These are phyloP conservation scores for Aspergillus udagawae DNA, from an alignment of 2,329 filamentous ascomycete species.

Conservation along the genomic window DNA sequence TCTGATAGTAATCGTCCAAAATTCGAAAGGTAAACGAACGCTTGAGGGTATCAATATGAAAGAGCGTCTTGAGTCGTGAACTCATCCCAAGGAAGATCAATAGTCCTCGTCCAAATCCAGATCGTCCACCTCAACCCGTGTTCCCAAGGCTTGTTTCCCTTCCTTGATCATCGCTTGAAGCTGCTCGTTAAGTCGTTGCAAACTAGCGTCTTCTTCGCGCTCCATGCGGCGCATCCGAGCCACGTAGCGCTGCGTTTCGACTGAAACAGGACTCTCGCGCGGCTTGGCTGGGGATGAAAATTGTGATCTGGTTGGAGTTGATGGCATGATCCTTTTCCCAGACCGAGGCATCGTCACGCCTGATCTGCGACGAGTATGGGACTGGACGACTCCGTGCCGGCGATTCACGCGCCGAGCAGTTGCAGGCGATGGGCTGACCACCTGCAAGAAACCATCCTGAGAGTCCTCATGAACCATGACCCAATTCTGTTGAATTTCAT, in stretches of 20 bases:
- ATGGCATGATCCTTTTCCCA: conserved; percentile 18
- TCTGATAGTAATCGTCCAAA: not conserved
- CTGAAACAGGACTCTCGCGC: conserved; percentile 29
- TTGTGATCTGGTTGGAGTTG: conserved; percentile 21
- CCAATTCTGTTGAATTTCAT: conserved; percentile 63
- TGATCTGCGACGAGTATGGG: conserved; percentile 22
- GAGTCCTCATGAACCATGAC: conserved; percentile 54
- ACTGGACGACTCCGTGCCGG: conserved; percentile 17
- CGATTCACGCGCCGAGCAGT: conserved; percentile 20
- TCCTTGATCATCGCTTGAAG: conserved; percentile 84
- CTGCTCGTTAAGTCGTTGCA: conserved; percentile 73
- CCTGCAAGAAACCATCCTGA: conserved; percentile 11
- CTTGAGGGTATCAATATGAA: not conserved
- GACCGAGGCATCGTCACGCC: conserved; percentile 21
- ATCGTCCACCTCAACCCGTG: conserved; percentile 62
- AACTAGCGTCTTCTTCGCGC: conserved; percentile 70
- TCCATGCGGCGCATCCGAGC: conserved; percentile 70
- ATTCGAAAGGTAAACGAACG: not conserved
- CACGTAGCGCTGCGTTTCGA: conserved; percentile 69
- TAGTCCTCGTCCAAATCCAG: conserved; percentile 36
- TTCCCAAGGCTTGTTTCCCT: conserved; percentile 79
- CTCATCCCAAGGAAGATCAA: not conserved
- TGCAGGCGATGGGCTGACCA: conserved; percentile 14
- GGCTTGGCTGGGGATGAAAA: conserved; percentile 27
- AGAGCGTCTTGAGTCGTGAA: not conserved